Evolutionary conservation across 2,329 filamentous ascomycete species (phyloP).

Genomic region (Microcyclospora tardicrescens): DNA sequence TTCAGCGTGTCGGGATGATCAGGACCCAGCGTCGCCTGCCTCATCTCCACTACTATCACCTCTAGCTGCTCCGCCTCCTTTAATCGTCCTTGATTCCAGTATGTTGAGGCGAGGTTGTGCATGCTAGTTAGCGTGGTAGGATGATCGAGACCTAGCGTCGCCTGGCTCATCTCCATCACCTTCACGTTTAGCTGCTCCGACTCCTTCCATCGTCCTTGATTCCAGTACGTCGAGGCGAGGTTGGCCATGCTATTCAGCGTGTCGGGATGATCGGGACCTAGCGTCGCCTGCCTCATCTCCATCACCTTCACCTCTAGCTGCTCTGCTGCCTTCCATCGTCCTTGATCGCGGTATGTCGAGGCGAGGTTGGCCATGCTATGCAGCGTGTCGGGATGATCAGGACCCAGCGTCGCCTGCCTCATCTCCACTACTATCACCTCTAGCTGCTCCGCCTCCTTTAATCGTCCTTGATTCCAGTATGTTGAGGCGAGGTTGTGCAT

Average conservation of each 20-base stretch:
- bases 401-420: constrained; percentile 1
- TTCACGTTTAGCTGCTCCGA: constrained; percentile 2
- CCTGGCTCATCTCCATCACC: constrained; percentile 1
- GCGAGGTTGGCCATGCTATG: neutral
- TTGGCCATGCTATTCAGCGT: constrained; percentile 3
- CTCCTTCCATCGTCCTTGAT: constrained; percentile 2
- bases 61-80: constrained; percentile 5
- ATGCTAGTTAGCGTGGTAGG: constrained; percentile 6
- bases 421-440: neutral
- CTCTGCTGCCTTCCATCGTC: constrained; percentile 3
- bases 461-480: constrained; percentile 1
- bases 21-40: constrained; percentile 3
- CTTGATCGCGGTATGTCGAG: neutral
- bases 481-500: constrained; percentile 4
- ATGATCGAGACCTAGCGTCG: constrained; percentile 5
- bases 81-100: constrained; percentile 1
- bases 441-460: constrained; percentile 4
- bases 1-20: constrained; percentile 6
- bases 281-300: constrained; percentile 1
- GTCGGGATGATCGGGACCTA: constrained; percentile 5
- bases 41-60: constrained; percentile 2
- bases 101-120: constrained; percentile 2
- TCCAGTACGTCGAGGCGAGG: constrained; percentile 1
- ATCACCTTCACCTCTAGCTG: constrained; percentile 2
- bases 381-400: constrained; percentile 5